phyloP scores from a whole-genome alignment of 306 rosid species.

The Betula pendula region DNA sequence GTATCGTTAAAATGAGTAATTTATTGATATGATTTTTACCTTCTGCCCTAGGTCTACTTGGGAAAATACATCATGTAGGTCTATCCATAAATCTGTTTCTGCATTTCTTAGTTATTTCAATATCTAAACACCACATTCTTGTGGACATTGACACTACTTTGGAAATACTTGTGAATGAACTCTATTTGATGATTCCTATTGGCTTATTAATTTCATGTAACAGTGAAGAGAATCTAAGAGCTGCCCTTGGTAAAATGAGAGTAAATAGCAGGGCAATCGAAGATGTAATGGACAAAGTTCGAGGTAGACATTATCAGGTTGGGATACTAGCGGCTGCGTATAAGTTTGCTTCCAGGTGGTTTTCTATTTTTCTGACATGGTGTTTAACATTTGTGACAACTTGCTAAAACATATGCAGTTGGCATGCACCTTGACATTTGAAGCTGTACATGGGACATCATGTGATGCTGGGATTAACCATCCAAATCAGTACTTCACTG shows the following conservation, averaged over 20 bases:
- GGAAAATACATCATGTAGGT: neutral
- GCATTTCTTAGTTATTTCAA: neutral
- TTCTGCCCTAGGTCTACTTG: neutral
- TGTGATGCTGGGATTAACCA: conserved; percentile 96
- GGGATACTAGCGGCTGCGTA: conserved; percentile 15
- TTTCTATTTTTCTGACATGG: conserved; percentile 16
- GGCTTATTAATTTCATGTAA: conserved; percentile 26
- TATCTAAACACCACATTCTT: neutral
- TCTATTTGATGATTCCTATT: neutral
- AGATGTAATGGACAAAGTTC: conserved; percentile 81
- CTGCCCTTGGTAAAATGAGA: conserved; percentile 87
- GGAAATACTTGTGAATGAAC: neutral
- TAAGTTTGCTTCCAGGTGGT: conserved; percentile 23
- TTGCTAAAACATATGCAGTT: conserved; percentile 52
- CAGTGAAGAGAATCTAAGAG: conserved; percentile 91
- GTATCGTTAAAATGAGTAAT: neutral
- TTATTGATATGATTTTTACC: neutral
- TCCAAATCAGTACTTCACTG: conserved; percentile 93
- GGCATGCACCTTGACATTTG: conserved; percentile 98
- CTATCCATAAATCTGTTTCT: neutral
- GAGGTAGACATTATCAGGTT: conserved; percentile 89
- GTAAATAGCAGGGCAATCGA: conserved; percentile 67
- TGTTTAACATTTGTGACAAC: conserved; percentile 23
- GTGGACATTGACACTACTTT: neutral
- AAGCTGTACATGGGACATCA: conserved; percentile 67